Evolutionary conservation across 1,139 yeast species (phyloP).

Genomic region (Diutina pseudorugosa): DNA sequence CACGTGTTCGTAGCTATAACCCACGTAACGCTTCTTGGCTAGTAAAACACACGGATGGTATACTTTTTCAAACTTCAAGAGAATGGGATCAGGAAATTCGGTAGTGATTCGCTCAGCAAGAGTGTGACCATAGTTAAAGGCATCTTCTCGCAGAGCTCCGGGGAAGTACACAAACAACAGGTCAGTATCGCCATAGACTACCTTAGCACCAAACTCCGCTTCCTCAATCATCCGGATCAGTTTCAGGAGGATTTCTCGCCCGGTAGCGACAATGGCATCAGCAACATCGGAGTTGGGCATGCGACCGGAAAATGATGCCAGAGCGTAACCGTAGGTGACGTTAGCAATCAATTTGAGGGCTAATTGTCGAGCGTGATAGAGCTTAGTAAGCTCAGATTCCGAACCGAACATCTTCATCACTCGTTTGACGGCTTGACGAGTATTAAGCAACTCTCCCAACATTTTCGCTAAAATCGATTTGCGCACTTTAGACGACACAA

Average conservation of each 20-base stretch:
- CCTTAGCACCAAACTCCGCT: slow-evolving; percentile 73
- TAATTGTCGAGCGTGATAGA: slow-evolving; percentile 67
- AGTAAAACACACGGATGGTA: slow-evolving; percentile 76
- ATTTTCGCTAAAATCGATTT: slow-evolving; percentile 71
- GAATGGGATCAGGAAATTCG: slow-evolving; percentile 71
- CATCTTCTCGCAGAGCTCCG: slow-evolving; percentile 65
- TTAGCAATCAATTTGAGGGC: slow-evolving; percentile 87
- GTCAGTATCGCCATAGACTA: slow-evolving; percentile 95
- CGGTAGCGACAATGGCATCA: slow-evolving; percentile 87
- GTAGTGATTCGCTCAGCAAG: slow-evolving; percentile 55
- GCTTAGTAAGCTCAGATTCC: slow-evolving; percentile 31
- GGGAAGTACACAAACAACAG: slow-evolving; percentile 85
- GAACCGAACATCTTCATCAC: slow-evolving; percentile 48
- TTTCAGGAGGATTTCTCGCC: slow-evolving; percentile 65
- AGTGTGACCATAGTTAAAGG: slow-evolving; percentile 60
- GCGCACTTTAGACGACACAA: slow-evolving; percentile 53
- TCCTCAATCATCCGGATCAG: slow-evolving; percentile 61
- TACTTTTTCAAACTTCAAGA: slow-evolving; percentile 82
- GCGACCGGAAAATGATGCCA: slow-evolving; percentile 90
- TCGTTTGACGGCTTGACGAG: slow-evolving; percentile 65
- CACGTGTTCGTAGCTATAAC: slow-evolving; percentile 54
- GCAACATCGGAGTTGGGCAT: slow-evolving; percentile 97
- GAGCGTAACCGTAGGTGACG: slow-evolving; percentile 91
- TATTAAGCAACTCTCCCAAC: slow-evolving; percentile 71
- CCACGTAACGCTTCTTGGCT: slow-evolving; percentile 86